Percentiles rank a stretch among this genome's conserved stretches.
These are phyloP conservation scores for Boletus eberwhitei DNA, from an alignment of 768 basidiomycete genomes.

Conservation along the genomic window DNA sequence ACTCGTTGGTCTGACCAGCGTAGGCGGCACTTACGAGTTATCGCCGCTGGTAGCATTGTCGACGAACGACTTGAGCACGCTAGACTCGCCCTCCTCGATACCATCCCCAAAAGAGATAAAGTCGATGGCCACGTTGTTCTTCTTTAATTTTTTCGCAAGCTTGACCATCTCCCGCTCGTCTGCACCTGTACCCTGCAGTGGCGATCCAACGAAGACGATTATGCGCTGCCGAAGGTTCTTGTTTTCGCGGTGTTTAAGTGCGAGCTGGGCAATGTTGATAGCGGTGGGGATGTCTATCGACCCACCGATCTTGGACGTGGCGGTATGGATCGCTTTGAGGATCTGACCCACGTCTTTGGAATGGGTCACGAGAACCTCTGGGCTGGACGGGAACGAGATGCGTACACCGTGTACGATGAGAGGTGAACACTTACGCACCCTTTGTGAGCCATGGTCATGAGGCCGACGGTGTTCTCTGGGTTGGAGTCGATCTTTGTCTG, in stretches of 20 bases:
- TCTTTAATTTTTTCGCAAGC: slow-evolving; percentile 96
- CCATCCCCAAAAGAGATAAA: slow-evolving; percentile 88
- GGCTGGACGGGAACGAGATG: slow-evolving; percentile 43
- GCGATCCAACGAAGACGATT: slow-evolving; percentile 90
- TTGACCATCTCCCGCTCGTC: slow-evolving; percentile 80
- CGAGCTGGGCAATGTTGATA: slow-evolving; percentile 91
- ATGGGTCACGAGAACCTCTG: slow-evolving; percentile 94
- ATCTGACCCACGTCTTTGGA: slow-evolving; percentile 95
- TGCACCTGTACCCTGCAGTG: slow-evolving; percentile 64
- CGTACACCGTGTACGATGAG: not conserved
- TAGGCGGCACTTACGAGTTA: slow-evolving; percentile 65
- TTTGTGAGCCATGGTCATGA: slow-evolving; percentile 98
- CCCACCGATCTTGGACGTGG: slow-evolving; percentile 73
- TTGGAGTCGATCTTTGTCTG: slow-evolving; percentile 93
- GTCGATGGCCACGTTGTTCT: slow-evolving; percentile 98
- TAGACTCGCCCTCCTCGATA: slow-evolving; percentile 66
- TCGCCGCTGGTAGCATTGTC: slow-evolving; percentile 79
- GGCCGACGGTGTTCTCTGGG: slow-evolving; percentile 94
- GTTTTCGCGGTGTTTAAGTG: slow-evolving; percentile 96
- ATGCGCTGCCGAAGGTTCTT: slow-evolving; percentile 97
- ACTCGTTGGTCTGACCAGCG: not conserved
- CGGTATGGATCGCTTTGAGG: slow-evolving; percentile 69
- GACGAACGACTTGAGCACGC: slow-evolving; percentile 74
- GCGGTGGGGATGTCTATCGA: slow-evolving; percentile 84
- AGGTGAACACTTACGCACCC: slow-evolving; percentile 51